Base-by-base conservation (phyloP, 768 basidiomycete genomes). In the Rickenella mellea region DNA sequence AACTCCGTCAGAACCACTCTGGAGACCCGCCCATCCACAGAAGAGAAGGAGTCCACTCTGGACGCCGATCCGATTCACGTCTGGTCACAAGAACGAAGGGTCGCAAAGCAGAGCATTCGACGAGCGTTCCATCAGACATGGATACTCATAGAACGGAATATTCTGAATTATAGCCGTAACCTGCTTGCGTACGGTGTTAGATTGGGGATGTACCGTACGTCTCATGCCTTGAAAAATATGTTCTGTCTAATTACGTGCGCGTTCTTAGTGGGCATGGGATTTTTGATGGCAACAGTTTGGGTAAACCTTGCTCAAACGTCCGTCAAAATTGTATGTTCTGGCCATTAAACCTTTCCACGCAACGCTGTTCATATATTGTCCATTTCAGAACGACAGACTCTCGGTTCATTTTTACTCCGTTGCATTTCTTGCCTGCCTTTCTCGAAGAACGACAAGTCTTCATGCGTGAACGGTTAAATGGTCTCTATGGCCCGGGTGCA, bases 371-470 rank as follows among this genome's bases (percentile, higher is more conserved):
- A 5, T 10, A 3, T 4, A 9, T 25, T 9, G 17, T 4, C 30
- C 8, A n/a, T 6, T 20, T 17, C 11, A 35, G 5, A 69, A 71
- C 45, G 71, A 71, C 50, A 56, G 70, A 15, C 57, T 73, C 2
- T 72, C 71, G 10, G 71, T 75, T 1, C 65, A 71, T 48, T 80
- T 79, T 54, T 78, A 68, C 55, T 68, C 68, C 33, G 73, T 74
- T 17, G 76, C 76, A 0, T 76, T 75, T 53, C 49, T 76, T 5
- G 68, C 78, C 76, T 0, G 53, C 68, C 21, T 77, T 73, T 55
- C 62, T 80, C 17, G 76, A 80, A 51, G 74, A 79, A 52, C 69
- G 76, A 11, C 53, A 70, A 5, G 74, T 77, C 0, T 80, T 74
- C 53, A 61, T 67, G 37, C 70, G 75, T 19, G 78, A 80, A 56